Evolutionary conservation across 169 alveolate genomes (phyloP), one percentile per base, ranked within the genome.

Genomic region (Cryptosporidium muris): DNA sequence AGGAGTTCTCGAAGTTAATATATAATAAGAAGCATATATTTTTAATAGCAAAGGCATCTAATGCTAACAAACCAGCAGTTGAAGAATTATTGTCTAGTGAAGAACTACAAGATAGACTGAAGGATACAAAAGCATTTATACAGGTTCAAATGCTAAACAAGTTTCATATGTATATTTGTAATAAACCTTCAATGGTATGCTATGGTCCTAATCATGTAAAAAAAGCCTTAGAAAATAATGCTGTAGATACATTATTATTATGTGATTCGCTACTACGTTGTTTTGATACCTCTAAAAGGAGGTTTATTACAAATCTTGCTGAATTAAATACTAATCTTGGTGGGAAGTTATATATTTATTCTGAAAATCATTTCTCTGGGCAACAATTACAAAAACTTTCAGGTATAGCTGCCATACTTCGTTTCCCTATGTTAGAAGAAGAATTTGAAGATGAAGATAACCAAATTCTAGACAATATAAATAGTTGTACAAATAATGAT

Each of bases 371-470:
- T 60, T 58, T 58, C 42, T 74, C 85, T 9, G 85, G 85, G 3
- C 54, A 74, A 16, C 52, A 66, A 40, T 53, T 74, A 9, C 74
- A 74, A 12, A 60, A 60, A 6, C 16, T 74, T 54, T 56, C 85
- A 9, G 85, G 85, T n/a, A 74, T 74, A 40, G 85, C 85, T 14
- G 85, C 85, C 2, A 60, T 74, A 1, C 60, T 74, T 12, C 38
- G 85, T 14, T 74, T 74, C 34, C 74, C 85, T 5, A 45, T 64
- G 11, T 54, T 47, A 0, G 62, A 42, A 47, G 62, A 42, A 47
- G 34, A 34, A 9, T 63, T 40, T 3, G 68, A 58, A 2, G 47
- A 25, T 5, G 81, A 65, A 64, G 40, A 4, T n/a, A 11, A 38
- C 47, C 58, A 64, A 6, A 53, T 53, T 53, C 14, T 16, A 5